Percentiles rank a stretch among this genome's conserved stretches.
Evolutionary conservation across 2,329 filamentous ascomycete genomes (phyloP).

Genomic region (Cercospora sp.): DNA sequence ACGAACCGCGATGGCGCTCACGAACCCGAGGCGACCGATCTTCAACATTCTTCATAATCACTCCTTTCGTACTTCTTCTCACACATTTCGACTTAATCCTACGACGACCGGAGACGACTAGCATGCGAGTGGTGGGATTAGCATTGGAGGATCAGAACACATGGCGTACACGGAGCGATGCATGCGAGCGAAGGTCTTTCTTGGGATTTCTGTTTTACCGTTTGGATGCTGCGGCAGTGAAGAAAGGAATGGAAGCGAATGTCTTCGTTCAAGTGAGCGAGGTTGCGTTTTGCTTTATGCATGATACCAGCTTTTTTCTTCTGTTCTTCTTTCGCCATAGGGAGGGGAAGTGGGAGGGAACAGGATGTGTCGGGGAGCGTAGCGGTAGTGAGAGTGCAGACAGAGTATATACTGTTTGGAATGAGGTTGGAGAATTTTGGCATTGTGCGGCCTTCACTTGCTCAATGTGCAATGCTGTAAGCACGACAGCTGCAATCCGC

Average conservation of each 20-base stretch:
- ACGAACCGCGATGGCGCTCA: not conserved
- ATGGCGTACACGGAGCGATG: conserved; percentile 10
- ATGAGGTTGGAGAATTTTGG: not conserved
- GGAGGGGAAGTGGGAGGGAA: not conserved
- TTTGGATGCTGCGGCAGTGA: not conserved
- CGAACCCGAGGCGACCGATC: not conserved
- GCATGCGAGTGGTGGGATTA: not conserved
- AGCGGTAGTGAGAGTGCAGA: not conserved
- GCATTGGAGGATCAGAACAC: conserved; percentile 6
- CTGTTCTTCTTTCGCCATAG: not conserved
- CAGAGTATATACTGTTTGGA: conserved; percentile 1
- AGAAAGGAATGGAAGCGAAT: not conserved
- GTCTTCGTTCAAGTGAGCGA: not conserved
- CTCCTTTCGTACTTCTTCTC: conserved; percentile 5
- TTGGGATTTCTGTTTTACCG: not conserved
- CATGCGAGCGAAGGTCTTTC: conserved; percentile 7
- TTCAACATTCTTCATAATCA: not conserved
- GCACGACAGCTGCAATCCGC: not conserved
- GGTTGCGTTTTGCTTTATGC: not conserved
- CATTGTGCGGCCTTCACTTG: not conserved
- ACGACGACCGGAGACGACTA: conserved; percentile 1
- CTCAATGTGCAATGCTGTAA: not conserved
- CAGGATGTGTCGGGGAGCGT: not conserved
- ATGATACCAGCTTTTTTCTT: conserved; percentile 4
- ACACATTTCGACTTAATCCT: not conserved